phyloP scores from a whole-genome alignment of 1,284 basidiomycete species.

The Takashimella tepidaria region DNA sequence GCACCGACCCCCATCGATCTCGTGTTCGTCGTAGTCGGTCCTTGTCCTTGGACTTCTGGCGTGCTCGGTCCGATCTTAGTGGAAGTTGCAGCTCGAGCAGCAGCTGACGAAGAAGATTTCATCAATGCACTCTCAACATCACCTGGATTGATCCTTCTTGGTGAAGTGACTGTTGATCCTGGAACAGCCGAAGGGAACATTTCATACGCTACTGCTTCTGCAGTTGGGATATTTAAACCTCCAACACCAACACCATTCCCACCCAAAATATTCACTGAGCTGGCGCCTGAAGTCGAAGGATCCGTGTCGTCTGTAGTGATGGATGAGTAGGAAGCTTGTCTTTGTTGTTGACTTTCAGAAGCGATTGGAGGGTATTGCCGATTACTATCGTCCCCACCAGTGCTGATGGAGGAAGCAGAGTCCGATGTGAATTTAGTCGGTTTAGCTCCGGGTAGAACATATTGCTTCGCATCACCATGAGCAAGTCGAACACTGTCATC shows the following conservation, averaged over 20 bases:
- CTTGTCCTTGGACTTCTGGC: too few relatives aligned
- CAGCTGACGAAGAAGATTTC: conserved; percentile 18
- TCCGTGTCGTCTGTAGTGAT: not conserved
- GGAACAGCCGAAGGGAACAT: not conserved
- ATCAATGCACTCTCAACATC: conserved; percentile 42
- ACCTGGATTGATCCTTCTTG: conserved; percentile 10
- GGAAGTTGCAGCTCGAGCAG: conserved; percentile 13
- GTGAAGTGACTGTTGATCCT: not conserved
- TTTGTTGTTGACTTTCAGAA: too few relatives aligned
- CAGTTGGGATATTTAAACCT: not conserved
- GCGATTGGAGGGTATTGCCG: too few relatives aligned
- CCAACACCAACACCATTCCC: too few relatives aligned
- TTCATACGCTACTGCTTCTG: not conserved
- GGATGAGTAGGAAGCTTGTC: not conserved
- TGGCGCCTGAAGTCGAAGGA: not conserved
- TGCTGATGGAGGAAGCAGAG: conserved; percentile 3
- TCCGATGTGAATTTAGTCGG: conserved; percentile 20
- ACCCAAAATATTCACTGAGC: too few relatives aligned
- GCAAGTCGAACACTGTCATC: conserved; percentile 61
- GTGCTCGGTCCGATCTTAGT: conserved; percentile 21
- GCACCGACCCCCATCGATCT: too few relatives aligned
- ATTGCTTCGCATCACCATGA: conserved; percentile 57
- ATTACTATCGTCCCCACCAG: not conserved
- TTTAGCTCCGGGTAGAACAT: conserved; percentile 65
- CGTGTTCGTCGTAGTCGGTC: too few relatives aligned